Conservation (phyloP, 805 yeast genomes). For the Metschnikowia kofuensis region DNA sequence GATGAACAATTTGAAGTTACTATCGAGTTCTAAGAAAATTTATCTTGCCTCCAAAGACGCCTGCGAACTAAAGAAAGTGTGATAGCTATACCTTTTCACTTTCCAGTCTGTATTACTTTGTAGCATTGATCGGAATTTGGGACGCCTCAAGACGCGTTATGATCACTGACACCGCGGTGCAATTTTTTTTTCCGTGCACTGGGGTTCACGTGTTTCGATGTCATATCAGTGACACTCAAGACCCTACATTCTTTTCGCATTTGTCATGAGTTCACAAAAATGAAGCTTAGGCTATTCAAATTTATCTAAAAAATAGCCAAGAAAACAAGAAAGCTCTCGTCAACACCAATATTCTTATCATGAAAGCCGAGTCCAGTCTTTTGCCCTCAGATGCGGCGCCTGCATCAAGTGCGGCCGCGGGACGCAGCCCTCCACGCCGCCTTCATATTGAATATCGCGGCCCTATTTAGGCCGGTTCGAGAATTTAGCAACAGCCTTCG, state of each 20-base stretch:
- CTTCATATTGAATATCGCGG: conserved; percentile 16
- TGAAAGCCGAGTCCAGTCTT: too few species aligned
- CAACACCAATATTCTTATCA: not conserved
- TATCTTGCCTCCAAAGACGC: too few species aligned
- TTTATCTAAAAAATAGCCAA: too few species aligned
- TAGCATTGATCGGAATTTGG: not conserved
- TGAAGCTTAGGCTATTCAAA: too few species aligned
- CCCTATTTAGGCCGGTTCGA: conserved; percentile 11
- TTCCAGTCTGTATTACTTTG: not conserved
- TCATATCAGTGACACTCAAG: too few species aligned
- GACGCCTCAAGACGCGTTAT: conserved; percentile 4
- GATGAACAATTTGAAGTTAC: too few species aligned
- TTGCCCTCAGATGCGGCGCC: conserved; percentile 1
- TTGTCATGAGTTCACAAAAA: too few species aligned
- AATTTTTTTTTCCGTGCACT: conserved; percentile 4
- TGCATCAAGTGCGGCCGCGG: conserved; percentile 9
- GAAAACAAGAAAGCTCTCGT: not conserved
- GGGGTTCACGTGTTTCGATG: too few species aligned
- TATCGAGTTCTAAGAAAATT: too few species aligned
- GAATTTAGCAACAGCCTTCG: not conserved
- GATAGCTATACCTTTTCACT: not conserved
- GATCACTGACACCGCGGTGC: conserved; percentile 3
- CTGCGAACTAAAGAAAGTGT: too few species aligned
- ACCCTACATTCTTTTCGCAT: too few species aligned
- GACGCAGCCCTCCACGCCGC: conserved; percentile 15